These are phyloP conservation scores for Fusarium scirpi DNA, from an alignment of 2,329 filamentous ascomycete species.

Conservation along the genomic window DNA sequence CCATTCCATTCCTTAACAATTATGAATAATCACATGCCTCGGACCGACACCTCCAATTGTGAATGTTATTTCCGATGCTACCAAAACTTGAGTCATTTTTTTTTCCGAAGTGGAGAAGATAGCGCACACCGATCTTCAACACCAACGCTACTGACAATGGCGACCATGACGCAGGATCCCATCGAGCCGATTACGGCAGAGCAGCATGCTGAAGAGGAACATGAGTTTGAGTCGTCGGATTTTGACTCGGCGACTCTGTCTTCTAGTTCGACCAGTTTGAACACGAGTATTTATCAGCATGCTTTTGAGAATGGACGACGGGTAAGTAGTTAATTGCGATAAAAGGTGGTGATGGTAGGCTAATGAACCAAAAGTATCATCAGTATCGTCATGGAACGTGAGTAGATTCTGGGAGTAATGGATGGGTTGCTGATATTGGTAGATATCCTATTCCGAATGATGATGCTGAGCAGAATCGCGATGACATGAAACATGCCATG, in stretches of 20 bases:
- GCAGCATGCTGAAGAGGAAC: constrained; percentile 27
- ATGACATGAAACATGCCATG: constrained; percentile 50
- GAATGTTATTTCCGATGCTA: neutral
- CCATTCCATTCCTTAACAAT: neutral
- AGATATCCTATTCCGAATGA: constrained; percentile 47
- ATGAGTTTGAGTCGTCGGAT: constrained; percentile 40
- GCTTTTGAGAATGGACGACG: constrained; percentile 44
- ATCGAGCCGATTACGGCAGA: constrained; percentile 23
- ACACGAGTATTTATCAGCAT: constrained; percentile 42
- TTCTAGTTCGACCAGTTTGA: constrained; percentile 38
- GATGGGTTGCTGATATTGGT: constrained; percentile 24
- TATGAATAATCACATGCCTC: neutral
- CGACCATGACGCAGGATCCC: neutral
- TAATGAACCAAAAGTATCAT: constrained; percentile 30
- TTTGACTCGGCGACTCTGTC: constrained; percentile 30
- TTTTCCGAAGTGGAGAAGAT: constrained; percentile 5
- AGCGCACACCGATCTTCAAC: neutral
- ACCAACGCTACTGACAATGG: constrained; percentile 6
- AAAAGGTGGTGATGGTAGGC: neutral
- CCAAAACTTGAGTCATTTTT: constrained; percentile 28
- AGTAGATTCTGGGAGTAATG: rapidly evolving
- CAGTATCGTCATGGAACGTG: constrained; percentile 44
- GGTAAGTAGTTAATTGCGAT: neutral
- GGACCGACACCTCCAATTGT: neutral
- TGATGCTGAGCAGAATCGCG: constrained; percentile 45